These are phyloP conservation scores for Lentinula edodes DNA, from an alignment of 768 basidiomycete species.

Conservation along the genomic window DNA sequence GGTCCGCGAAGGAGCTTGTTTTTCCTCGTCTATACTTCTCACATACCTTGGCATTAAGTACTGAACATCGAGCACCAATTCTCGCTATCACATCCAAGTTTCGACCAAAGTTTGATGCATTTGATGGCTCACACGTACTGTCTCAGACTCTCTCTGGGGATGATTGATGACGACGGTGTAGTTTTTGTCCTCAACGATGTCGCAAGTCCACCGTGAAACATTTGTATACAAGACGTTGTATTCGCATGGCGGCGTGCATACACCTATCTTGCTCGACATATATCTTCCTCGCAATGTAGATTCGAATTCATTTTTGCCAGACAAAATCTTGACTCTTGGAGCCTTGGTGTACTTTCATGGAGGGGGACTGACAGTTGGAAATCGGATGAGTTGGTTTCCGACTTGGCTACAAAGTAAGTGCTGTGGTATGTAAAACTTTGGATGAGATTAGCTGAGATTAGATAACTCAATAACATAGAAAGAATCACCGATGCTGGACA, in stretches of 20 bases:
- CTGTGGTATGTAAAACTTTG: neutral
- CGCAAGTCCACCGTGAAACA: neutral
- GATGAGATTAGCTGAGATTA: neutral
- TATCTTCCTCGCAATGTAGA: neutral
- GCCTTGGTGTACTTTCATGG: slow-evolving; percentile 43
- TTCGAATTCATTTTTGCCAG: neutral
- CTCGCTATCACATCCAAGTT: too few species aligned
- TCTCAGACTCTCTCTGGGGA: too few species aligned
- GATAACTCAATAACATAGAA: slow-evolving; percentile 23
- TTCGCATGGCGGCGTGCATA: neutral
- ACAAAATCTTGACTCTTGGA: neutral
- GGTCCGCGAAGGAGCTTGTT: neutral
- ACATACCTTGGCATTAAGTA: too few species aligned
- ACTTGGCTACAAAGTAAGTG: slow-evolving; percentile 52
- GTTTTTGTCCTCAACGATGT: neutral
- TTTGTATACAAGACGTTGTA: neutral
- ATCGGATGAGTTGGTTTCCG: slow-evolving; percentile 58
- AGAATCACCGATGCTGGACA: slow-evolving; percentile 42
- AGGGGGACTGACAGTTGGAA: slow-evolving; percentile 58
- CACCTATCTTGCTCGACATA: neutral
- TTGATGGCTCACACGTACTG: too few species aligned
- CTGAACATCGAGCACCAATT: too few species aligned
- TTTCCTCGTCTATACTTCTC: too few species aligned
- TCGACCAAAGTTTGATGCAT: too few species aligned
- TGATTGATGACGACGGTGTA: too few species aligned